Evolutionary conservation across 345 rosid genomes (phyloP), one percentile per base, ranked within the genome.

Genomic region (Eucalyptus victrix): DNA sequence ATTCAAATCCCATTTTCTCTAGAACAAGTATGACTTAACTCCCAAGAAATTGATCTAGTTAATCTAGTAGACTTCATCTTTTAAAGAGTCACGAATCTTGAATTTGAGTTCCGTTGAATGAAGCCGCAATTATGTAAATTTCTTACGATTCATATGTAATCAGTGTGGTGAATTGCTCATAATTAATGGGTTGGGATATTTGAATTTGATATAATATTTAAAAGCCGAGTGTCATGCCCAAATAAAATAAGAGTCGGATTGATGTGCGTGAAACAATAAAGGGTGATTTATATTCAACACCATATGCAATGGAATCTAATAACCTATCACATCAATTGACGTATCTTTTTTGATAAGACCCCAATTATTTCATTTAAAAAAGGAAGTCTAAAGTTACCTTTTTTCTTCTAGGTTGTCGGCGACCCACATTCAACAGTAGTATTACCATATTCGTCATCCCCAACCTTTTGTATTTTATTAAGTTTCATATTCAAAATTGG

Each of bases 41-140:
- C 28, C 45, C 47, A 3, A 37, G 47, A 6, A 72, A 37, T 11
- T 19, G 45, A 72, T 34, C 81, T 37, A 37, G 8, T 37, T 14
- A 37, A 72, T 72, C 26, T 53, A 8, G 58, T 5, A 37, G 81
- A 37, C 6, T 65, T 72, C 8, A 11, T 72, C 45, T 11, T 2
- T 6, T 19, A 17, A 6, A 34, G 45, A 6, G 8, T 28, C 14
- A 10, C 0, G 45, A 37, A 37, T 37, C 81, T 72, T 0, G 14
- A 7, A 72, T 72, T 37, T 19, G 14, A 9, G 14, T 0, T 34
- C 45, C 8, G 14, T 18, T 0, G 10, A 65, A 7, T 7, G 11
- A n/a, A 2, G 7, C 7, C 5, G 5, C 0, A 3, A 5, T 37
- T 15, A 37, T 37, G 0, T 37, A 37, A 72, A 37, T 72, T 72